A percentile compares a stretch with the other conserved stretches of the same genome.
Conservation (phyloP, 345 rosid genomes). For the Eutrema heterophyllum region DNA sequence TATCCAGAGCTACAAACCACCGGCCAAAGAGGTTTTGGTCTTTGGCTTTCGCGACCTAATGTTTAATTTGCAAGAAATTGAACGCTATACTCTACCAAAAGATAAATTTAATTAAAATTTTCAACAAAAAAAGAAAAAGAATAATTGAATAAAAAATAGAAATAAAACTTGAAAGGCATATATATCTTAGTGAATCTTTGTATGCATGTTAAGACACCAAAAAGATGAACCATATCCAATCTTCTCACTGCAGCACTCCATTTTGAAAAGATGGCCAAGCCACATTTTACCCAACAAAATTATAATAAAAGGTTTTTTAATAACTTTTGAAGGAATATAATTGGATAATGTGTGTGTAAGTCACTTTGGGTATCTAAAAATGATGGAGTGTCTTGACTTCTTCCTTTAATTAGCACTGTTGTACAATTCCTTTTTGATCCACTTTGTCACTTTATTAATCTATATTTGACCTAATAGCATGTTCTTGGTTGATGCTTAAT, state of each 20-base stretch:
- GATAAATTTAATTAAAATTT: too few relatives aligned
- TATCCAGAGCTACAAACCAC: neutral
- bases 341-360: slow-evolving; percentile 3
- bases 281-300: slow-evolving; percentile 9
- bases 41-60: neutral
- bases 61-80: neutral
- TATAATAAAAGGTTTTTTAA: neutral
- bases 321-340: neutral
- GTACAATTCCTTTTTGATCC: slow-evolving; percentile 1
- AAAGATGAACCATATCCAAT: neutral
- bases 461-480: slow-evolving; percentile 3
- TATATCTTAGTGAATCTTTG: neutral
- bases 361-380: neutral
- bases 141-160: neutral
- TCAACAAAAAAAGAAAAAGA: neutral
- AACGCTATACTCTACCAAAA: neutral
- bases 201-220: neutral
- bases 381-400: slow-evolving; percentile 8
- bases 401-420: neutral
- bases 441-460: neutral
- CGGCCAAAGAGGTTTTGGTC: neutral
- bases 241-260: neutral
- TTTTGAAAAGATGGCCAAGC: neutral
- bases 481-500: slow-evolving; percentile 12
- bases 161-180: neutral